Evolutionary conservation across 176 grass and related monocot species (phyloP), one percentile per base, ranked within the genome.

Genomic region (Guadua angustifolia): DNA sequence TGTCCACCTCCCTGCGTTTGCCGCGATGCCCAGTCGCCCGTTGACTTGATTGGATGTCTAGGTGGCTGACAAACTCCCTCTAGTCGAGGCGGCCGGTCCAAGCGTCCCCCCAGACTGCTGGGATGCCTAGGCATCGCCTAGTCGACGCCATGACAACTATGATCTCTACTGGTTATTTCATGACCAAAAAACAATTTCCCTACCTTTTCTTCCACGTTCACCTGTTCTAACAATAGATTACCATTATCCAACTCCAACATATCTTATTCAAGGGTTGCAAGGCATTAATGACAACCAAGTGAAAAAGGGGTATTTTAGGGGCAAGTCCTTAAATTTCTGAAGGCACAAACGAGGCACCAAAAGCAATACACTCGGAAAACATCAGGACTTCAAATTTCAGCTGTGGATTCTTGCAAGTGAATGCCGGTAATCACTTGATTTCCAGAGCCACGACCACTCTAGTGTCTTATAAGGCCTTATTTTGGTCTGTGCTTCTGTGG

Each of bases 91-190:
- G 33, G 33, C 3, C 33, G 2, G 33, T 35, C 33, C 33, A 35
- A 3, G 2, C 33, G 33, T 35, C 33, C 33, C 33, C 33, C 33
- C 33, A 35, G 33, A 35, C 33, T 3, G 33, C 3, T 35, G 33
- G 33, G 33, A 35, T 3, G 33, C 33, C 33, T 35, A 35, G 33
- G 33, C 3, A 3, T 35, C 33, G 33, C 33, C 33, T 35, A 35
- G 33, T 35, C 33, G 33, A 35, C 33, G 33, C 33, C 33, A 35
- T 35, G 33, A 35, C 33, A 35, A 38, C 57, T 61, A 82, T 35
- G 74, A 82, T 36, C 35, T 36, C 40, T 83, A 63, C 22, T 52
- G 39, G 18, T 44, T 40, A 7, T 81, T 74, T 74, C 42, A 74
- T 83, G 26, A 72, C 40, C 29, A 58, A 83, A 73, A 45, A 58